These are phyloP conservation scores for Eugenia klotzschiana DNA, from an alignment of 441 rosid species.

Conservation along the genomic window DNA sequence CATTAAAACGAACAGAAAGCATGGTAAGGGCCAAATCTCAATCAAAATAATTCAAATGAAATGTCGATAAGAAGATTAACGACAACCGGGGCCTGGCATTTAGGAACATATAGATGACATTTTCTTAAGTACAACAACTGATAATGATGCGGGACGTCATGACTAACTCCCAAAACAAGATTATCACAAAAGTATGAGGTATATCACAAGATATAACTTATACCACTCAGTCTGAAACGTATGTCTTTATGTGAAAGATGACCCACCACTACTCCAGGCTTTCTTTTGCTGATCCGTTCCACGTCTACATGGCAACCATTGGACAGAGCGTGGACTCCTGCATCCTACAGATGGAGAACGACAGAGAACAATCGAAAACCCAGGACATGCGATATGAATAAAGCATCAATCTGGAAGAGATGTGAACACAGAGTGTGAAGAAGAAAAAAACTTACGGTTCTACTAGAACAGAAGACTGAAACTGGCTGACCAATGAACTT, in stretches of 20 bases:
- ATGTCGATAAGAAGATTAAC: neutral
- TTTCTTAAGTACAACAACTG: neutral
- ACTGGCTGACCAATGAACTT: conserved; percentile 88
- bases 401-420: neutral
- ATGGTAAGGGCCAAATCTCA: neutral
- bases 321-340: conserved; percentile 93
- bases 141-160: neutral
- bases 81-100: neutral
- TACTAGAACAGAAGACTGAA: conserved; percentile 57
- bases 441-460: conserved; percentile 48
- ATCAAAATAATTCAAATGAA: neutral
- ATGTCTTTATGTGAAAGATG: neutral
- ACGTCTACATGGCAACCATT: conserved; percentile 93
- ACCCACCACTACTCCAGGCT: conserved; percentile 84
- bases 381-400: neutral
- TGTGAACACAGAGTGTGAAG: neutral
- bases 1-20: conserved; percentile 11
- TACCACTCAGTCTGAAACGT: neutral
- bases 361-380: neutral
- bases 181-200: neutral
- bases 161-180: neutral
- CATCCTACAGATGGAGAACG: conserved; percentile 44
- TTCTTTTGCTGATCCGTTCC: conserved; percentile 81
- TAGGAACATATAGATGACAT: neutral
- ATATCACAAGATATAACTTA: neutral